Conservation (phyloP, 1,284 basidiomycete species). For the Trichosporon faecale region DNA sequence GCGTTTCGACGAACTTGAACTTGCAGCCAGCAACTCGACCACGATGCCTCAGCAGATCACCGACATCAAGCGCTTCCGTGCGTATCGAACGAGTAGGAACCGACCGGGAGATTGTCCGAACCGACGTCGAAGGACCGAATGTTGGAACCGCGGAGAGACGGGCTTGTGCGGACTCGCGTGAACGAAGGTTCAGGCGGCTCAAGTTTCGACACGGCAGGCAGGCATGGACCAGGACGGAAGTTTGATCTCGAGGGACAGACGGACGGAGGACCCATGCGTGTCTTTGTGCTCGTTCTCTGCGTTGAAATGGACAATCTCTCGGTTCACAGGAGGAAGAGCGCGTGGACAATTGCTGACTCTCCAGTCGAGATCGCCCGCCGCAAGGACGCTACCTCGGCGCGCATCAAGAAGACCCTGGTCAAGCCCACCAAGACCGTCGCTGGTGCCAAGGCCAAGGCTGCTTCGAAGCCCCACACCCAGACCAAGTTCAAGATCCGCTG, state of each 20-base stretch:
- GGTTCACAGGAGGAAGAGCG: not conserved
- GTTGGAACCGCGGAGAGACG: not conserved
- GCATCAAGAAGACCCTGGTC: constrained; percentile 88
- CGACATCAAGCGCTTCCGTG: constrained; percentile 94
- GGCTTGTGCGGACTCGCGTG: not conserved
- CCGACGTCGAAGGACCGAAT: not conserved
- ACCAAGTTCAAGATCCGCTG: constrained; percentile 99
- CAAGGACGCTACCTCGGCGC: constrained; percentile 62
- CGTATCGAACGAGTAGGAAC: not conserved
- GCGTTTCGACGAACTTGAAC: constrained; percentile 2
- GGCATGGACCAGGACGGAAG: not conserved
- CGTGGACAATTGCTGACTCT: not conserved
- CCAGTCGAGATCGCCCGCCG: constrained; percentile 80
- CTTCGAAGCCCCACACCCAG: constrained; percentile 67
- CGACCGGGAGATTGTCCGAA: not conserved
- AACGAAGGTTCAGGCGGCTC: not conserved
- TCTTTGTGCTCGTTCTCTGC: not conserved
- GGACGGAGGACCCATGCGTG: not conserved
- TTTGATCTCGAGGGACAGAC: not conserved
- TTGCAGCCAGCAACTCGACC: constrained; percentile 7
- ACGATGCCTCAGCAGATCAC: constrained; percentile 90
- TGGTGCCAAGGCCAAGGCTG: constrained; percentile 49
- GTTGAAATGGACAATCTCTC: not conserved
- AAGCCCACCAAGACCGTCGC: constrained; percentile 43
- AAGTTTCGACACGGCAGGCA: not conserved